Evolutionary conservation across 169 alveolate species (phyloP).

Genomic region (Plasmodium yoelii): DNA sequence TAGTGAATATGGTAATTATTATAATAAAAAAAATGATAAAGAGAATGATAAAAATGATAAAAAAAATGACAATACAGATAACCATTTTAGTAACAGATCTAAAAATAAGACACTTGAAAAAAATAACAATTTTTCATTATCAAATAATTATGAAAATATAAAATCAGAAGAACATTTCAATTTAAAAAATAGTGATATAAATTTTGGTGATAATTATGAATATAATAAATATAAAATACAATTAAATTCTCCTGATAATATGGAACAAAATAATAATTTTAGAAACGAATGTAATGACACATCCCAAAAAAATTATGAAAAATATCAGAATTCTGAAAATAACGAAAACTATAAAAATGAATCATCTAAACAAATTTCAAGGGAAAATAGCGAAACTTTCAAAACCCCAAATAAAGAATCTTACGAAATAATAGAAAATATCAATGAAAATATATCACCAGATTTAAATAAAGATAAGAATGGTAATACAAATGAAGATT

Average conservation of each 20-base stretch:
- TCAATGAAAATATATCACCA: neutral
- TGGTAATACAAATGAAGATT: slow-evolving; percentile 16
- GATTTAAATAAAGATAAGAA: neutral
- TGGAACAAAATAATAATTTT: neutral
- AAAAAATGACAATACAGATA: neutral
- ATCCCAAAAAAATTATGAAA: neutral
- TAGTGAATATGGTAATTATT: neutral
- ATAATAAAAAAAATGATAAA: neutral
- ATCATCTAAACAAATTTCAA: neutral
- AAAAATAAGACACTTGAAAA: slow-evolving; percentile 6
- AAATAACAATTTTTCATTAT: neutral
- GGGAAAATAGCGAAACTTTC: neutral
- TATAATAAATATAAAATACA: neutral
- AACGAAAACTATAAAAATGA: neutral
- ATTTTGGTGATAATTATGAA: neutral
- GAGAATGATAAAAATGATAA: neutral
- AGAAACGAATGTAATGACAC: neutral
- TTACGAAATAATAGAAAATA: neutral
- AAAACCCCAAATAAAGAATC: neutral
- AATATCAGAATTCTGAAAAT: neutral
- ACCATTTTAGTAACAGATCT: neutral
- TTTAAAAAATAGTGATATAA: neutral
- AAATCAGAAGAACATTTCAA: slow-evolving; percentile 48
- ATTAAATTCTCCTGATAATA: neutral
- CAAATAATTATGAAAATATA: neutral